Conservation (phyloP, 2,329 filamentous ascomycete species). For the Trichophyton benhamiae region DNA sequence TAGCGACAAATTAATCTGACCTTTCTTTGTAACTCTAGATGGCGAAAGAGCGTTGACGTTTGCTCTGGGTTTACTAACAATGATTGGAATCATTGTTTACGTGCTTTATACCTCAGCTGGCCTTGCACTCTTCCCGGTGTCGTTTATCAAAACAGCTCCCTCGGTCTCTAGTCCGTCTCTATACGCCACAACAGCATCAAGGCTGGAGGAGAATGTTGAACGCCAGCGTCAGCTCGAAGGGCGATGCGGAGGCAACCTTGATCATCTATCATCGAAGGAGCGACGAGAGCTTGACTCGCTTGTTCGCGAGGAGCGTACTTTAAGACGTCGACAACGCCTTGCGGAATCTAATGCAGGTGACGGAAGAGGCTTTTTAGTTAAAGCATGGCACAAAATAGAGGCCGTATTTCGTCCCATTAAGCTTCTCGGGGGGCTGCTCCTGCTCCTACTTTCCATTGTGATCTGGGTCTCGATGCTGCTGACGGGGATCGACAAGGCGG, state of each 20-base stretch:
- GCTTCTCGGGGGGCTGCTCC: slow-evolving; percentile 66
- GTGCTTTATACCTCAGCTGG: slow-evolving; percentile 80
- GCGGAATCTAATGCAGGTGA: slow-evolving; percentile 68
- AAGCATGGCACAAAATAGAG: slow-evolving; percentile 65
- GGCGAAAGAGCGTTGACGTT: slow-evolving; percentile 90
- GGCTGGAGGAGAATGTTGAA: slow-evolving; percentile 78
- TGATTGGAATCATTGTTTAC: slow-evolving; percentile 74
- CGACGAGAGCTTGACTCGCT: slow-evolving; percentile 77
- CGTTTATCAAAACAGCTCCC: slow-evolving; percentile 83
- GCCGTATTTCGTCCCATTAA: slow-evolving; percentile 79
- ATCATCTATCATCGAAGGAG: slow-evolving; percentile 70
- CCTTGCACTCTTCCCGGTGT: slow-evolving; percentile 75
- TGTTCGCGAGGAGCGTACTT: slow-evolving; percentile 77
- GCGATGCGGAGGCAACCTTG: slow-evolving; percentile 63
- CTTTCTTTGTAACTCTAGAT: slow-evolving; percentile 34
- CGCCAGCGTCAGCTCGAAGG: slow-evolving; percentile 83
- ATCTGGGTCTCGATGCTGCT: slow-evolving; percentile 89
- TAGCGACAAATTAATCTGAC: slow-evolving; percentile 8
- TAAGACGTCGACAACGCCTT: slow-evolving; percentile 77
- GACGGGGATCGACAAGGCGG: slow-evolving; percentile 90
- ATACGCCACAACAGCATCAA: slow-evolving; percentile 61
- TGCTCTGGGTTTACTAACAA: slow-evolving; percentile 74
- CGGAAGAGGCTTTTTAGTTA: slow-evolving; percentile 60
- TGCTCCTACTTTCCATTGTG: slow-evolving; percentile 61
- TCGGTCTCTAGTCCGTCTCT: slow-evolving; percentile 71